Conservation (phyloP, 345 rosid genomes). For the Salix viminalis region DNA sequence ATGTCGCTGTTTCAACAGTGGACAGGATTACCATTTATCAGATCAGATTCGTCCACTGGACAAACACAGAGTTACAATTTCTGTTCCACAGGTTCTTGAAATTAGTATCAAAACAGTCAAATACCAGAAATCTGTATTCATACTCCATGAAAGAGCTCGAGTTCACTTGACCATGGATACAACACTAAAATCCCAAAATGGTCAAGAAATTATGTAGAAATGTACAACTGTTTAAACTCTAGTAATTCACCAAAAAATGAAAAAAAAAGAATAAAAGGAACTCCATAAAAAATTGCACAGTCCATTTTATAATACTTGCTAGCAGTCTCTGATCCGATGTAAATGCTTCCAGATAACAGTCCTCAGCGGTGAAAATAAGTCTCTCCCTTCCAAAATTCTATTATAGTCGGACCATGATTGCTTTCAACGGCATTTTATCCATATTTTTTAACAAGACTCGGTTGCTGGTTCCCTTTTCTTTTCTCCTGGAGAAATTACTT, state of each 20-base stretch:
- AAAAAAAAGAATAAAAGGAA: neutral
- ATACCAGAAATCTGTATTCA: neutral
- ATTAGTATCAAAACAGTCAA: neutral
- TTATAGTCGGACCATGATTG: neutral
- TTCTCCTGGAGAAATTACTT: slow-evolving; percentile 8
- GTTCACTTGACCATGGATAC: neutral
- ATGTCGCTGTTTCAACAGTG: neutral
- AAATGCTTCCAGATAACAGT: neutral
- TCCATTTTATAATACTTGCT: neutral
- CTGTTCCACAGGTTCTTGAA: neutral
- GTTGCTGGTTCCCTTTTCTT: slow-evolving; percentile 12
- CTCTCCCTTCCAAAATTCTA: neutral
- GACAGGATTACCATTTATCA: neutral
- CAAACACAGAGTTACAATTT: neutral
- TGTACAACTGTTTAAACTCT: neutral
- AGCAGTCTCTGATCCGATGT: neutral
- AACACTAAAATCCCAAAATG: neutral
- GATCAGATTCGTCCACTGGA: neutral
- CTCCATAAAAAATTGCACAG: neutral
- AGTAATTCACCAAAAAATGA: neutral
- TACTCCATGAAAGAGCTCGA: neutral
- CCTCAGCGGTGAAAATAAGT: neutral
- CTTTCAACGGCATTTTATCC: neutral
- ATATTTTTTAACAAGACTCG: slow-evolving; percentile 18
- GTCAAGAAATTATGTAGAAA: neutral